Evolutionary conservation across 768 basidiomycete genomes (phyloP).

Genomic region (Lentinula guzmanii): DNA sequence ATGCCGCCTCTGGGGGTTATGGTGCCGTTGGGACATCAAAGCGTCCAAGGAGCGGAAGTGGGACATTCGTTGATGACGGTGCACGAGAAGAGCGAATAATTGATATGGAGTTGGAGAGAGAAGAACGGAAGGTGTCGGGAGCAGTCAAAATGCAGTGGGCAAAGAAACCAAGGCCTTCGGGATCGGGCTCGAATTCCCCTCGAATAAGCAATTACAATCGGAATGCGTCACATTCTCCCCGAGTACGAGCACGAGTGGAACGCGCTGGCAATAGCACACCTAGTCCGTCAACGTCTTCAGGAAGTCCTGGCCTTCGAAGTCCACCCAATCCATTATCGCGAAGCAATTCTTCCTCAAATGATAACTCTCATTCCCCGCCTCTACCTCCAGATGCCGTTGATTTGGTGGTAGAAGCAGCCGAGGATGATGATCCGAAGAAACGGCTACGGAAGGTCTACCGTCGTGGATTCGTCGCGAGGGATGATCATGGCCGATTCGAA

Average conservation of each 20-base stretch:
- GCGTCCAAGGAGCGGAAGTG: not conserved
- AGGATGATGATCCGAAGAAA: constrained; percentile 45
- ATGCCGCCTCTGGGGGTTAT: constrained; percentile 46
- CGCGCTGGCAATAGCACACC: constrained; percentile 22
- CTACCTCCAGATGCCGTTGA: constrained; percentile 81
- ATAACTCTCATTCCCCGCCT: constrained; percentile 20
- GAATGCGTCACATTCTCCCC: constrained; percentile 11
- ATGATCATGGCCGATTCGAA: constrained; percentile 23
- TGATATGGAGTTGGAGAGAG: constrained; percentile 3
- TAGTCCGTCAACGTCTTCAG: not conserved
- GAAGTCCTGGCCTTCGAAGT: constrained; percentile 12
- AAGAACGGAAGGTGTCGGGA: not conserved
- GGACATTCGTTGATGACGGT: not conserved
- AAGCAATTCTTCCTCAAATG: constrained; percentile 19
- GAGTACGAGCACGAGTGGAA: constrained; percentile 8
- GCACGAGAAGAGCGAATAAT: not conserved
- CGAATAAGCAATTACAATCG: constrained; percentile 8
- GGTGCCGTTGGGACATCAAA: constrained; percentile 40
- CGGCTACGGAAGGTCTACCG: constrained; percentile 49
- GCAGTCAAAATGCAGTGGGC: constrained; percentile 8
- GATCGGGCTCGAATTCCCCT: not conserved
- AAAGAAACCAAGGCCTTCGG: not conserved
- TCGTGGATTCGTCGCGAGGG: constrained; percentile 37
- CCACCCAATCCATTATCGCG: constrained; percentile 27
- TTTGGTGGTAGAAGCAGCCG: constrained; percentile 68